A percentile compares a stretch with the other conserved stretches of the same genome.
Conservation (phyloP, 179 eudicot genomes). For the Beta macrorhiza region DNA sequence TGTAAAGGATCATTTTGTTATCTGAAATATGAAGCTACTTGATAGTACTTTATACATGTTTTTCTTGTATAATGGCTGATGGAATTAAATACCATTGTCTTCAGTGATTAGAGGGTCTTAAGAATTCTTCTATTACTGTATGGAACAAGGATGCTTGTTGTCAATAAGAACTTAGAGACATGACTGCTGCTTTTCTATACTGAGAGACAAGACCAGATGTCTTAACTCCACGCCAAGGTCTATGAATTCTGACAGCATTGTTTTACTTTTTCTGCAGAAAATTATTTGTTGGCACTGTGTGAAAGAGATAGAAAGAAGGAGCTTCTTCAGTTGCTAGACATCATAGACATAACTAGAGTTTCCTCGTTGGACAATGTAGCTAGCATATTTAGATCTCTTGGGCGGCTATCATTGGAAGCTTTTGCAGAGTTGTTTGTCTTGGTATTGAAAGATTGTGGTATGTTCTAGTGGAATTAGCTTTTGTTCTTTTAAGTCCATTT, state of each 20-base stretch:
- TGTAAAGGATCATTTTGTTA: neutral
- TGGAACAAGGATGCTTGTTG: neutral
- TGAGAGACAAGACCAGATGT: neutral
- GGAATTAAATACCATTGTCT: neutral
- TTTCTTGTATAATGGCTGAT: constrained; percentile 8
- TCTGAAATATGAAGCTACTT: neutral
- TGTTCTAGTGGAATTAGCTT: constrained; percentile 15
- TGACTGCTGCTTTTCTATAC: neutral
- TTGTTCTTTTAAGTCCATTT: neutral
- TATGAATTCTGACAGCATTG: neutral
- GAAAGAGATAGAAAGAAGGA: constrained; percentile 71
- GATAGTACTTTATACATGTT: neutral
- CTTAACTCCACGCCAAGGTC: neutral
- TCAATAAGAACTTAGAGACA: neutral
- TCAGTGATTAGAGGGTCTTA: neutral
- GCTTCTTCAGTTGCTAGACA: constrained; percentile 54
- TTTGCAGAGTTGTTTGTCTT: constrained; percentile 48
- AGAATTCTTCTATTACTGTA: neutral
- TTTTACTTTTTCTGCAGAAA: constrained; percentile 50
- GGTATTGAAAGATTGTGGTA: constrained; percentile 64
- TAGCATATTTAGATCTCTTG: constrained; percentile 61
- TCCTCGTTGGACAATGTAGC: constrained; percentile 44
- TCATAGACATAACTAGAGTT: constrained; percentile 61
- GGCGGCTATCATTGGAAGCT: constrained; percentile 64
- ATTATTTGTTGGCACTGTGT: constrained; percentile 75